Base-by-base conservation (phyloP, 352 stramenopile species). In the Blastocystis sp. region DNA sequence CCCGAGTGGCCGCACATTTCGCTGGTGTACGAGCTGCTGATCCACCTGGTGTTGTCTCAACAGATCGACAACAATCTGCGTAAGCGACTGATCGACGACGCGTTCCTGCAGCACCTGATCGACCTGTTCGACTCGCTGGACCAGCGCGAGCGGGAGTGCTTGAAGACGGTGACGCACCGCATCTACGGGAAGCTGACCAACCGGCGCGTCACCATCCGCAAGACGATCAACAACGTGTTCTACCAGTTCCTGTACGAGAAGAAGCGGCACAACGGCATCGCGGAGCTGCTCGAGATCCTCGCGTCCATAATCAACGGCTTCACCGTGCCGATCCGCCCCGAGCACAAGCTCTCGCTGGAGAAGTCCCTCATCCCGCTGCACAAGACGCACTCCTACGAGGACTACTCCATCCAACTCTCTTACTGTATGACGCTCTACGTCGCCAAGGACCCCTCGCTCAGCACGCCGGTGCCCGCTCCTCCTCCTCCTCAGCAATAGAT, bases 401-500 rank as follows among this genome's bases (percentile, higher is more conserved):
- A 98, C 79, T 99, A 98, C 91, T 96, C 98, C 90, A 96, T 98
- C 91, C 97, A 99, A 89, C 92, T 99, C 11, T 98, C 95, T 9
- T 99, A 99, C 91, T 99, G 97, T 92, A 98, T 99, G 87, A 98
- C 97, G 89, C 96, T 98, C 91, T 99, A 98, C 90, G 95, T 98
- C 65, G 96, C 98, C 91, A 99, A 99, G 90, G 97, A 99, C 90
- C 94, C 95, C 0, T 97, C 98, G 74, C 93, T 99, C 23, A 93
- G 76, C 89, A 95, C 90, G 93, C 94, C 60, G 94, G 98, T 81
- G 93, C 98, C 89, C 95, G 95, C 84, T 98, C 93, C 90, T 98
- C 95, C 95, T 95, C 94, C 4, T 98, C 94, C 94, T 95, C 91
- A 76, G 96, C 92, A 10, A 3, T 59, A 88, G 78, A 88, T 88